Evolutionary conservation across 768 basidiomycete genomes (phyloP), one percentile per base, ranked within the genome.

Genomic region (Tylopilus sp.): DNA sequence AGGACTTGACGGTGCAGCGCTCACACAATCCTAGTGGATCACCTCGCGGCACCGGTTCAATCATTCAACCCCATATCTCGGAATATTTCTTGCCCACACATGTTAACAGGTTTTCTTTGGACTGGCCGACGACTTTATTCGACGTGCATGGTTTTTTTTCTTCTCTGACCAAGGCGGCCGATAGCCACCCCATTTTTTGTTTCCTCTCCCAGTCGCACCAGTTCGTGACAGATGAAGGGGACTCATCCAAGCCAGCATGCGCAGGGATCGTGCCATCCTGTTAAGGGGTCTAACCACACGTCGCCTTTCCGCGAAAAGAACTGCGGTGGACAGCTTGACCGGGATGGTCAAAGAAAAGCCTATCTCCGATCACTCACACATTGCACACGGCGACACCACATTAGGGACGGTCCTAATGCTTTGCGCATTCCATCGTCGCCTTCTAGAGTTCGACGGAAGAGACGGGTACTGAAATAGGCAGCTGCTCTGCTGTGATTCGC

Each of bases 351-450:
- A 62, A 48, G 40, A 51, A 64, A 60, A 66, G 60, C 59, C 52
- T 60, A 66, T 68, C 57, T 56, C 63, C 62, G 54, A 66, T 71
- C 47, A 65, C 54, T 82, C 30, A 86, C 67, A 81, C n/a, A 8
- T n/a, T 36, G 36, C 26, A 74, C 80, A 74, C 80, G 8, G 60
- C 83, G 30, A 84, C 28, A 82, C 8, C 80, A 42, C 83, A 0
- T 61, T 3, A 4, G n/a, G 36, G 36, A 18, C 36, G 36, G 18
- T 18, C 36, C n/a, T 20, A 18, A 13, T 36, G 28, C 41, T 36
- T 26, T 47, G 36, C 26, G 9, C 39, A 56, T 40, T 50, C 38
- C 40, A 25, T 43, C 18, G 28, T 44, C 38, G 47, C 50, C 56
- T 31, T 57, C 55, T 4, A 47, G 15, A 35, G 33, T 55, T 47